Conservation (phyloP, 73 alveolate genomes). For the Paramecium sexaurelia region DNA sequence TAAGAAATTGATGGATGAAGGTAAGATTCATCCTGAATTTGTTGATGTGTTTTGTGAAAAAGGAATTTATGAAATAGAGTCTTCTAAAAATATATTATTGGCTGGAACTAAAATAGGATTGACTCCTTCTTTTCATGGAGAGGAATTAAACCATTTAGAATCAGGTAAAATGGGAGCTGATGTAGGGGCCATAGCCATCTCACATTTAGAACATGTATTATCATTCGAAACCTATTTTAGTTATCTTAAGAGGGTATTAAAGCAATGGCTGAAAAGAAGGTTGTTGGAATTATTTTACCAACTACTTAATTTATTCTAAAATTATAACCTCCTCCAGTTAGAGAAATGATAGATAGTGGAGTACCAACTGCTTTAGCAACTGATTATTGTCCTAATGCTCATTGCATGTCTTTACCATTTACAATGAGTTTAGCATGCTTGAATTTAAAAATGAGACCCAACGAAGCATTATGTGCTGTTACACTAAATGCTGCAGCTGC, state of each 20-base stretch:
- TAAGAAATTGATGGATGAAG: constrained; percentile 59
- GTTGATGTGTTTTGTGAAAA: constrained; percentile 80
- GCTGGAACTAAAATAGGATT: constrained; percentile 67
- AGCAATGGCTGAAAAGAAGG: constrained; percentile 67
- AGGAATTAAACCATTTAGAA: constrained; percentile 70
- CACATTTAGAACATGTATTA: constrained; percentile 66
- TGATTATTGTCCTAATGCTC: constrained; percentile 73
- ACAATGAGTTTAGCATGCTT: constrained; percentile 70
- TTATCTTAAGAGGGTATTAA: constrained; percentile 62
- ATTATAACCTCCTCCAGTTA: constrained; percentile 70
- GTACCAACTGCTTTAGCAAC: constrained; percentile 73
- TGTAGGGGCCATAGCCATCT: constrained; percentile 63
- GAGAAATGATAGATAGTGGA: constrained; percentile 68
- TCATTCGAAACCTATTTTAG: background rate
- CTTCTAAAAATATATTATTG: constrained; percentile 51
- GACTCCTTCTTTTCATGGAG: constrained; percentile 72
- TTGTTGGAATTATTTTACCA: constrained; percentile 72
- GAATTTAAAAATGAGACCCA: constrained; percentile 65
- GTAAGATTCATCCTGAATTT: constrained; percentile 68
- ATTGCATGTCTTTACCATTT: constrained; percentile 68
- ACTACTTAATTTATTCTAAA: constrained; percentile 69
- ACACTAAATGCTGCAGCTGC: constrained; percentile 76
- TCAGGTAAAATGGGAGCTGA: constrained; percentile 71
- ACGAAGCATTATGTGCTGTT: constrained; percentile 73
- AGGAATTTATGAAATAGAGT: constrained; percentile 66